Conservation (phyloP, 768 basidiomycete species). For the Suillus hirtellus region DNA sequence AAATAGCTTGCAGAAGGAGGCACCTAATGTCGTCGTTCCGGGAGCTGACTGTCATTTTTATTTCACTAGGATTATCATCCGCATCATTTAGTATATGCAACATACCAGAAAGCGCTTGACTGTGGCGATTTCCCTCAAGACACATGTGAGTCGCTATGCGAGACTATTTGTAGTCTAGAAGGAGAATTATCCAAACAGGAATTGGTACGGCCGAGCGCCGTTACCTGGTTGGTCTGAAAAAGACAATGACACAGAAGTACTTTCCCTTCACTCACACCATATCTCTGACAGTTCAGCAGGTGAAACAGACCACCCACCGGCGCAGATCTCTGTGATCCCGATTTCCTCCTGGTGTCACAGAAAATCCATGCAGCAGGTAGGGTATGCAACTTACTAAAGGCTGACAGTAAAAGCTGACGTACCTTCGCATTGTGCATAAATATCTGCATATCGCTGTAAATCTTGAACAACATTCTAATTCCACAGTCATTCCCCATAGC, state of each 20-base stretch:
- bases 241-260: neutral
- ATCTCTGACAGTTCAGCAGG: neutral
- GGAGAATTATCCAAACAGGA: neutral
- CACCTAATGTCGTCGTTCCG: neutral
- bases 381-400: neutral
- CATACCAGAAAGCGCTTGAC: neutral
- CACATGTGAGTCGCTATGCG: neutral
- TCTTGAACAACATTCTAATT: neutral
- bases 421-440: neutral
- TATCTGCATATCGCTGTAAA: neutral
- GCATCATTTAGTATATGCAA: neutral
- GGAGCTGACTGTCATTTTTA: neutral
- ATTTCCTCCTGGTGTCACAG: neutral
- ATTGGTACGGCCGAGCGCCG: neutral
- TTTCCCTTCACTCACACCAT: neutral
- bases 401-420: neutral
- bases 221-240: neutral
- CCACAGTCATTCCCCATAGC: neutral
- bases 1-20: neutral
- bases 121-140: neutral
- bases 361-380: neutral
- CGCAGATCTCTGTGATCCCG: neutral
- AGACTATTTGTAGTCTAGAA: neutral
- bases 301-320: neutral
- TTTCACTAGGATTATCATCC: neutral